Base-by-base conservation (phyloP, 805 yeast genomes). In the Candida broadrunensis region DNA sequence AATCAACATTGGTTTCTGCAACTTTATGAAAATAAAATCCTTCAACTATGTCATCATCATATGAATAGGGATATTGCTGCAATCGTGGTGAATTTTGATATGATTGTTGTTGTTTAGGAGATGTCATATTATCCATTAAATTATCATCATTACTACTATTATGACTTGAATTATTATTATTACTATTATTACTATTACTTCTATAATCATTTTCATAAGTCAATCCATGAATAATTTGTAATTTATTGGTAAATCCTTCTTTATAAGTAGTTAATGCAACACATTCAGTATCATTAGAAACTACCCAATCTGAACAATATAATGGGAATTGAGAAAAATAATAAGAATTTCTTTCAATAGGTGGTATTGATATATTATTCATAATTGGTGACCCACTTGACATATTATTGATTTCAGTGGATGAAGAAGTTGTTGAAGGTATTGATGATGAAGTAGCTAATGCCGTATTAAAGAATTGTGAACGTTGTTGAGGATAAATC, bases 261-360 rank as follows among this genome's bases (percentile, higher is more conserved):
- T 85, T 77, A 56, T 81, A 88, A 0, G 96, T 77, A n/a, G 83
- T 73, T n/a, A 84, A 56, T 0, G 88, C 93, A 6, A 86, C 61
- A 35, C 72, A 65, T 7, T 80, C 81, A 3, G 33, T 50, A 15
- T 49, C 52, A 5, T 51, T 45, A 15, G 54, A 35, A 20, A 42
- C 42, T 5, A 46, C 46, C 73, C 73, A 68, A 51, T 63, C 72
- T 3, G 63, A 54, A 33, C 69, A 57, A 44, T 56, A 65, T 19
- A 65, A 52, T 6, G 71, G 71, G 21, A 48, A 47, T 40, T 53
- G 61, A 13, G 65, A 56, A 26, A 55, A 44, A 41, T 51, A 60
- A 37, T 54, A 58, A 19, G 60, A 55, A 13, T 44, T 47, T 27
- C 60, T 35, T 30, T 55, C 60, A 20, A 43, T n/a, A 29, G 18